These are phyloP conservation scores for Brassica carinata DNA, from an alignment of 345 rosid species.

Conservation along the genomic window DNA sequence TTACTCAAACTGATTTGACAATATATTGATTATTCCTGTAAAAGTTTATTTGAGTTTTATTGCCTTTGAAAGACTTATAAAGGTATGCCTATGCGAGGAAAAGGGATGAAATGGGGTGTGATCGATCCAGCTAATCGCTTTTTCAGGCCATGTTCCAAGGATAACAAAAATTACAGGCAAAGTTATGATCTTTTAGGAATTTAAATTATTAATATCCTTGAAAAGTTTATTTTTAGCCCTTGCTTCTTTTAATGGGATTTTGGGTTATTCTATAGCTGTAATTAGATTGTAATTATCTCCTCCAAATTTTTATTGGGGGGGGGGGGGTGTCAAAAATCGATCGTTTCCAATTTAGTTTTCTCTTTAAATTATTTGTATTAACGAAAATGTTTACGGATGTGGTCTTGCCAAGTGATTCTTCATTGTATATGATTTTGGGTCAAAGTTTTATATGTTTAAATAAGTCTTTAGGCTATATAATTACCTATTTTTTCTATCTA, in stretches of 20 bases:
- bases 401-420: not conserved
- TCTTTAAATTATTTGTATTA: not conserved
- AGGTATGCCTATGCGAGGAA: slow-evolving; percentile 18
- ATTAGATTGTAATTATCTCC: not conserved
- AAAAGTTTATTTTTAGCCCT: slow-evolving; percentile 76
- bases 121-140: slow-evolving; percentile 56
- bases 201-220: slow-evolving; percentile 26
- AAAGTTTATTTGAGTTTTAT: slow-evolving; percentile 30
- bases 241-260: slow-evolving; percentile 1
- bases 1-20: slow-evolving; percentile 39
- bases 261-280: not conserved
- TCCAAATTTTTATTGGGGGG: not conserved
- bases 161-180: slow-evolving; percentile 54
- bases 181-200: slow-evolving; percentile 46
- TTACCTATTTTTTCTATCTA: not conserved
- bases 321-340: not conserved
- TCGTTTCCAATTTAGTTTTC: not conserved
- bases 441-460: not conserved
- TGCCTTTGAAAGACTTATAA: slow-evolving; percentile 52
- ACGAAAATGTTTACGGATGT: not conserved
- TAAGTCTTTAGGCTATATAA: not conserved
- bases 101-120: slow-evolving; percentile 36
- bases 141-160: slow-evolving; percentile 53
- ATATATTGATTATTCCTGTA: slow-evolving; percentile 27
- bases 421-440: not conserved